These are phyloP conservation scores for Sabuloglossum arenarium DNA, from an alignment of 495 filamentous ascomycete species.

Conservation along the genomic window DNA sequence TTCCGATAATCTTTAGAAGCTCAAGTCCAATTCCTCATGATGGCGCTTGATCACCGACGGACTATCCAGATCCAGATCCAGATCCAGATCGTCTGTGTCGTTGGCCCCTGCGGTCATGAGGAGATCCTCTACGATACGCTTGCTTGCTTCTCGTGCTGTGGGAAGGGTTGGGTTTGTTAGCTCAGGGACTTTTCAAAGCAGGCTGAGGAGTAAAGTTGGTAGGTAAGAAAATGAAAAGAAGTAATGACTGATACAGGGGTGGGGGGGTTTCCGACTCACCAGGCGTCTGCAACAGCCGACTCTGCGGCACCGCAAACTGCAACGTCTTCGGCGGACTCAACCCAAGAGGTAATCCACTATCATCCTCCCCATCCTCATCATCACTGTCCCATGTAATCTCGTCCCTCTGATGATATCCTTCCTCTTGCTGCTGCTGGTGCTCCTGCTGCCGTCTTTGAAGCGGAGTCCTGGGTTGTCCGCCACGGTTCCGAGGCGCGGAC, in stretches of 20 bases:
- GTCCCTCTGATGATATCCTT: conserved; percentile 14
- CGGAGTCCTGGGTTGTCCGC: not conserved
- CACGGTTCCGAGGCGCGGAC: not conserved
- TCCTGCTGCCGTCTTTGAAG: not conserved
- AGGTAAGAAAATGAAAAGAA: too few species aligned
- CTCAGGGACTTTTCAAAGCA: too few species aligned
- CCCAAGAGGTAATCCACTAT: conserved; percentile 36
- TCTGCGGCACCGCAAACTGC: conserved; percentile 82
- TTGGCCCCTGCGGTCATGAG: conserved; percentile 67
- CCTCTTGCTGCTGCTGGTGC: not conserved
- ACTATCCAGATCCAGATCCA: not conserved
- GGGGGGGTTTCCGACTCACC: conserved; percentile 30
- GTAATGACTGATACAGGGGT: conserved; percentile 2
- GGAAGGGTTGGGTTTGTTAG: too few species aligned
- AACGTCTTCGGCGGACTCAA: conserved; percentile 93
- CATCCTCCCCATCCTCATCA: conserved; percentile 33
- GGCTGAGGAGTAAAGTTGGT: too few species aligned
- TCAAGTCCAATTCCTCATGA: not conserved
- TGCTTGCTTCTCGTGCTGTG: conserved; percentile 71
- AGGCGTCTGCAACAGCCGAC: conserved; percentile 74
- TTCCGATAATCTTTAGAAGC: not conserved
- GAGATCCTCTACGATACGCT: conserved; percentile 78
- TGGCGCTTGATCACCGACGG: not conserved
- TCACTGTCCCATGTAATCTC: conserved; percentile 39
- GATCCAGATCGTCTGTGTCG: conserved; percentile 24